phyloP scores from a whole-genome alignment of 1,284 basidiomycete genomes.

The Heterobasidion occidentale region DNA sequence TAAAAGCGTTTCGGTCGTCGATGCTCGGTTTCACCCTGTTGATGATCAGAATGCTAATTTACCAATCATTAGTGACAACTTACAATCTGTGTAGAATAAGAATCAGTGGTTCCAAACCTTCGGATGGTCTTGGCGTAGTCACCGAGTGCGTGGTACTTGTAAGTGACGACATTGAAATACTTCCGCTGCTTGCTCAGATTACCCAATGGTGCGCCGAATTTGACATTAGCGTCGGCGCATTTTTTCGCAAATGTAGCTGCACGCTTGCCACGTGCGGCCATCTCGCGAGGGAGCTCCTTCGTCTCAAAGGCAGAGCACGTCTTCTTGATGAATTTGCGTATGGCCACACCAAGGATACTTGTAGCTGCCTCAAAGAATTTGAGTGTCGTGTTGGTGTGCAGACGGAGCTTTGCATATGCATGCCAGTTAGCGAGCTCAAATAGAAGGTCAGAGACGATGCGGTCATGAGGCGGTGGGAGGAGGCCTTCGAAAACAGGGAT shows the following conservation, averaged over 20 bases:
- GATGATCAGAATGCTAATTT: neutral
- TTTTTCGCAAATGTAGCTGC: neutral
- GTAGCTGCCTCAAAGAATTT: slow-evolving; percentile 11
- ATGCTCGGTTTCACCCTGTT: neutral
- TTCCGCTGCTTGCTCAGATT: neutral
- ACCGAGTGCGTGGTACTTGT: slow-evolving; percentile 16
- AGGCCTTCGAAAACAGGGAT: slow-evolving; percentile 23
- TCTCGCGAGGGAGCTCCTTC: neutral
- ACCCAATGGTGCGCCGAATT: no score
- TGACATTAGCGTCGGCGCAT: no score
- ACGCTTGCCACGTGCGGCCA: neutral
- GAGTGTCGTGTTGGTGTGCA: slow-evolving; percentile 20
- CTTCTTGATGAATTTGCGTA: slow-evolving; percentile 13
- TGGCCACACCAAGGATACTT: slow-evolving; percentile 9
- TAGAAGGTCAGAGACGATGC: slow-evolving; percentile 15
- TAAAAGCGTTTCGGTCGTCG: neutral
- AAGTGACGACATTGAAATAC: slow-evolving; percentile 13
- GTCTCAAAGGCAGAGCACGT: neutral
- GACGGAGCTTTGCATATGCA: slow-evolving; percentile 21
- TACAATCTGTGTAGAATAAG: slow-evolving; percentile 17
- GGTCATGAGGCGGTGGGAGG: slow-evolving; percentile 14
- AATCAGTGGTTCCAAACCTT: slow-evolving; percentile 16
- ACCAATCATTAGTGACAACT: slow-evolving; percentile 2
- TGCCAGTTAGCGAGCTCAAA: slow-evolving; percentile 22
- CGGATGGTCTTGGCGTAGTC: slow-evolving; percentile 13